A percentile compares a stretch with the other conserved stretches of the same genome.
Conservation (phyloP, 257 asterid genomes). For the Lavandula angustifolia region DNA sequence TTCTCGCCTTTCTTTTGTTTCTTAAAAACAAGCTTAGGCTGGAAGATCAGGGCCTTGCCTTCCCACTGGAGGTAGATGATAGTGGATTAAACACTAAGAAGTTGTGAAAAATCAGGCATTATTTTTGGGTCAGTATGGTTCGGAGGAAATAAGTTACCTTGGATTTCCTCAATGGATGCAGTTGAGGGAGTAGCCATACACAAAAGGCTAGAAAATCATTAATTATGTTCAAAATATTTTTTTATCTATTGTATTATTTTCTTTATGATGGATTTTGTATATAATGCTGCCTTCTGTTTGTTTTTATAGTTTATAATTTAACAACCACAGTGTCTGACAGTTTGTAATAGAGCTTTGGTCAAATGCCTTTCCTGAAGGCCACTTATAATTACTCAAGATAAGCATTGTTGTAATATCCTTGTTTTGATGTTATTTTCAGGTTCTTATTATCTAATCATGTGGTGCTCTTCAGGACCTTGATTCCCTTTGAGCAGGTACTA, state of each 20-base stretch:
- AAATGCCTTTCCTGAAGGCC: conserved; percentile 15
- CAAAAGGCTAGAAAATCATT: background rate
- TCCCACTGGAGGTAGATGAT: conserved; percentile 9
- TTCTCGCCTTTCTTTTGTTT: background rate
- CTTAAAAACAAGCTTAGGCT: background rate
- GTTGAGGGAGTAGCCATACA: background rate
- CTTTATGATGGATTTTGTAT: background rate
- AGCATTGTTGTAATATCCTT: conserved; percentile 17
- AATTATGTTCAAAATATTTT: background rate
- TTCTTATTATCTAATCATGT: conserved; percentile 85
- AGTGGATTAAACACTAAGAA: background rate
- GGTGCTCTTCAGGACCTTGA: conserved; percentile 83
- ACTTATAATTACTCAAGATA: conserved; percentile 19
- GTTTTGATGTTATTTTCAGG: conserved; percentile 52
- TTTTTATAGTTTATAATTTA: too few relatives aligned
- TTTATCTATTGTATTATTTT: background rate
- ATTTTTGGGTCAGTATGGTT: conserved; percentile 1
- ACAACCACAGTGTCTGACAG: background rate
- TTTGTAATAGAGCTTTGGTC: background rate
- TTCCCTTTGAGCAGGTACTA: conserved; percentile 87
- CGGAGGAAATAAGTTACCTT: background rate
- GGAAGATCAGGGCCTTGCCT: background rate
- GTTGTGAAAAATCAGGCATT: background rate
- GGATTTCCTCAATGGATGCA: background rate
- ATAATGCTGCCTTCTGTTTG: too few relatives aligned